These are phyloP conservation scores for Phalaenopsis hybrid DNA, from an alignment of 116 monocot species.

Conservation along the genomic window DNA sequence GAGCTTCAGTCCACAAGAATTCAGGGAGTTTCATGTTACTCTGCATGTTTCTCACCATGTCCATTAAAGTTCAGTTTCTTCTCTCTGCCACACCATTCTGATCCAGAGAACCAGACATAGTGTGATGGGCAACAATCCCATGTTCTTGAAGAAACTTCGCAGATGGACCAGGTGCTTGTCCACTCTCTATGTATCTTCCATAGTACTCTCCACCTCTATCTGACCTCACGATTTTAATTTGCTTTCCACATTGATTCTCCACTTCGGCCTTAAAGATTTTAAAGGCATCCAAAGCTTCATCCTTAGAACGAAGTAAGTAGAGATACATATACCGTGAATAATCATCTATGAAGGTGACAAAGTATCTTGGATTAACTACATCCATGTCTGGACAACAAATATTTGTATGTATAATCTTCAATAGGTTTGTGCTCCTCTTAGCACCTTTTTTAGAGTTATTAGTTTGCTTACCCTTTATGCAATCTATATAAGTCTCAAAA, in stretches of 20 bases:
- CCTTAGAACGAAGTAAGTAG: background rate
- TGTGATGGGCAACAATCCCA: constrained; percentile 13
- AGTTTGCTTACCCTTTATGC: background rate
- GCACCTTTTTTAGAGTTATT: background rate
- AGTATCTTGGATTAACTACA: background rate
- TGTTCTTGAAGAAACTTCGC: constrained; percentile 8
- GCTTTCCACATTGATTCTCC: constrained; percentile 5
- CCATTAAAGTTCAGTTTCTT: background rate
- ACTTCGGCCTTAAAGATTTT: background rate
- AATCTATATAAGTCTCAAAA: constrained; percentile 1
- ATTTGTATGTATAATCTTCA: background rate
- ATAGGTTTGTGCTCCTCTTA: background rate
- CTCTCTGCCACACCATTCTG: no score
- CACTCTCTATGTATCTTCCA: constrained; percentile 5
- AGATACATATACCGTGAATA: background rate
- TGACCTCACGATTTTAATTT: constrained; percentile 4
- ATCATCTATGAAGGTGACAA: constrained; percentile 2
- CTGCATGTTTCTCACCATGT: constrained; percentile 8
- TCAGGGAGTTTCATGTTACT: background rate
- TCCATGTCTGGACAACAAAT: constrained; percentile 1
- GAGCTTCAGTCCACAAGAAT: constrained; percentile 9
- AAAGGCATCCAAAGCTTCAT: background rate
- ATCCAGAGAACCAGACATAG: background rate
- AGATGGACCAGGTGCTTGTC: constrained; percentile 1
- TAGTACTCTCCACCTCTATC: constrained; percentile 3